Percentiles rank a stretch among this genome's conserved stretches.
phyloP scores from a whole-genome alignment of 768 basidiomycete genomes.

The Boletus tomentosulus region DNA sequence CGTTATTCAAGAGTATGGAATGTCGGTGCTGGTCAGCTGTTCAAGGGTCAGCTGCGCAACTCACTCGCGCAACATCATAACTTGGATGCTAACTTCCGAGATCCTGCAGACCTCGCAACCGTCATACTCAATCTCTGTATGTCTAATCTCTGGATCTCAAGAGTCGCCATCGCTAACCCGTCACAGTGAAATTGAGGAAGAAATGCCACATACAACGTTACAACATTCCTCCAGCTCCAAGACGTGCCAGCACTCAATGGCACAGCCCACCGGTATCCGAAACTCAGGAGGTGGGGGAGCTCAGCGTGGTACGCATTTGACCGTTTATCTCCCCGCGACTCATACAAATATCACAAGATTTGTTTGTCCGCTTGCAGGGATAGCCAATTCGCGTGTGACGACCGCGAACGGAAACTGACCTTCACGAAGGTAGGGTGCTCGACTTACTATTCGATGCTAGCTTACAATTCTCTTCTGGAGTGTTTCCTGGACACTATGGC shows the following conservation, averaged over 20 bases:
- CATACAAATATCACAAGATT: constrained; percentile 8
- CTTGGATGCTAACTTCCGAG: not conserved
- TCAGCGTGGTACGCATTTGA: constrained; percentile 14
- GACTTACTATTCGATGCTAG: not conserved
- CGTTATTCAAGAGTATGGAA: constrained; percentile 15
- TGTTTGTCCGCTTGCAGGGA: constrained; percentile 28
- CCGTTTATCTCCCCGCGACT: not conserved
- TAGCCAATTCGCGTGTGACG: constrained; percentile 22
- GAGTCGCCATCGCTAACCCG: not conserved
- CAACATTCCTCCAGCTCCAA: not conserved
- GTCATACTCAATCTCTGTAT: constrained; percentile 7
- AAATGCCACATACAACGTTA: not conserved
- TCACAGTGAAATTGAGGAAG: constrained; percentile 10
- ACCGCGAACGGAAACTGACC: constrained; percentile 13
- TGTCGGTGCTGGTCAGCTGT: constrained; percentile 9
- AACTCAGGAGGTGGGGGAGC: constrained; percentile 8
- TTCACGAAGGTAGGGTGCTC: constrained; percentile 22
- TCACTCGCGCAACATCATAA: not conserved
- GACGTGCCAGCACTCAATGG: constrained; percentile 7
- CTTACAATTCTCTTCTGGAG: not conserved
- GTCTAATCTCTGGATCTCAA: not conserved
- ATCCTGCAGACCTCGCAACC: constrained; percentile 5
- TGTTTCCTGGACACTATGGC: constrained; percentile 17
- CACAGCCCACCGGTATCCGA: constrained; percentile 3
- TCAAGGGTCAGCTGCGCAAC: constrained; percentile 9